These are phyloP conservation scores for Apiospora arundinis DNA, from an alignment of 2,329 filamentous ascomycete genomes.

Conservation along the genomic window DNA sequence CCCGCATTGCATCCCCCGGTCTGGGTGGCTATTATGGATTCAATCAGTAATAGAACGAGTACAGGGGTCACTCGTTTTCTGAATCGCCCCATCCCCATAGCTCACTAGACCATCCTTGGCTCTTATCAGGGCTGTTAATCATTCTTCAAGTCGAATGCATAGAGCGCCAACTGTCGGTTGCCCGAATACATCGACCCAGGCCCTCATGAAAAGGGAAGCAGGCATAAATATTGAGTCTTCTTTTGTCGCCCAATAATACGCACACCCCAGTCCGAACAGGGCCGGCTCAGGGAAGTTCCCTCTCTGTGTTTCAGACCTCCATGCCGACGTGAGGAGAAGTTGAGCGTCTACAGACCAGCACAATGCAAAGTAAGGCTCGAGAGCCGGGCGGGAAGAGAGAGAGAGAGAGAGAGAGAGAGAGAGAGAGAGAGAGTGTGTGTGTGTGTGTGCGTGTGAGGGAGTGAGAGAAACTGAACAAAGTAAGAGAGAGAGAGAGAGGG, in stretches of 20 bases:
- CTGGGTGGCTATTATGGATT: neutral
- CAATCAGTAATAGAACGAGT: slow-evolving; percentile 13
- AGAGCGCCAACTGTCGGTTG: slow-evolving; percentile 11
- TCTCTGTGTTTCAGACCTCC: slow-evolving; percentile 9
- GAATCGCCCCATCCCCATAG: slow-evolving; percentile 8
- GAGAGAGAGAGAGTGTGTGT: too few relatives aligned
- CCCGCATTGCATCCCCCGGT: neutral
- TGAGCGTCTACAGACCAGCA: neutral
- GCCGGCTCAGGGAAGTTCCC: neutral
- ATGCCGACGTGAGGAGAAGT: neutral
- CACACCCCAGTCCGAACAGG: neutral
- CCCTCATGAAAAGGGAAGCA: neutral
- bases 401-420: too few relatives aligned
- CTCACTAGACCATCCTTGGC: neutral
- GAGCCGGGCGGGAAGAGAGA: neutral
- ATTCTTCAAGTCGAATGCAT: slow-evolving; percentile 15
- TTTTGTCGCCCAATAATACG: neutral
- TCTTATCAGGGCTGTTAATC: slow-evolving; percentile 2
- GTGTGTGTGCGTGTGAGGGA: neutral
- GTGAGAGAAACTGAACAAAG: too few relatives aligned
- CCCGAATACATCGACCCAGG: neutral
- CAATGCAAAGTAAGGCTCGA: slow-evolving; percentile 3
- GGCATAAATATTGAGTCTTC: neutral
- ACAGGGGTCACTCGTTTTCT: slow-evolving; percentile 11
- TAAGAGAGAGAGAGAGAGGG: neutral